These are phyloP conservation scores for Kluyveromyces siamensis DNA, from an alignment of 805 yeast species.

Conservation along the genomic window DNA sequence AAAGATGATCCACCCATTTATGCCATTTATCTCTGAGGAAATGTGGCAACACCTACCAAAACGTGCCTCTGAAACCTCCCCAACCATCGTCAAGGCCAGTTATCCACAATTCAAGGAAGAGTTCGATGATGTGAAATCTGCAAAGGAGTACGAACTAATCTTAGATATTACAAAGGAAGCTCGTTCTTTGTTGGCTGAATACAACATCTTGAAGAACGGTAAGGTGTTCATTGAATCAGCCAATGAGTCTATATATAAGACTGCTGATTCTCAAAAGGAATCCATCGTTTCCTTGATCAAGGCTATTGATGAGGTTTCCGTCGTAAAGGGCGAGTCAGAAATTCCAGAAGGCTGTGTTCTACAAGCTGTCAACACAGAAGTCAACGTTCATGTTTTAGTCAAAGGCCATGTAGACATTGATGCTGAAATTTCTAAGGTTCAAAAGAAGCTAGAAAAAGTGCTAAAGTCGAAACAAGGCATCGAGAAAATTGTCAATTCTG, in stretches of 20 bases:
- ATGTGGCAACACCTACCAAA: constrained; percentile 98
- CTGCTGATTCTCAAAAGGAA: constrained; percentile 62
- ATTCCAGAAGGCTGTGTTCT: constrained; percentile 90
- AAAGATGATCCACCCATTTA: constrained; percentile 90
- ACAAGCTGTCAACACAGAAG: constrained; percentile 68
- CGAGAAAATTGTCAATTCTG: constrained; percentile 57
- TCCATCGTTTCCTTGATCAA: constrained; percentile 89
- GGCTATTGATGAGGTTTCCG: constrained; percentile 70
- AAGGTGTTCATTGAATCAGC: constrained; percentile 73
- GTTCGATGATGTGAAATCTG: constrained; percentile 57
- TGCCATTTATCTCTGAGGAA: constrained; percentile 97
- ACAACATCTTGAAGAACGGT: constrained; percentile 80
- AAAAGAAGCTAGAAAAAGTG: constrained; percentile 63
- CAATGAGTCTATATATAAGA: constrained; percentile 35
- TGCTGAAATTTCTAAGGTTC: constrained; percentile 77
- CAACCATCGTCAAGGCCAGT: constrained; percentile 66
- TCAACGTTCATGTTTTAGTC: constrained; percentile 82
- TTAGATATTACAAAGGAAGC: constrained; percentile 83
- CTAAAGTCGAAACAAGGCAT: constrained; percentile 50
- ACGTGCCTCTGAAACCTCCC: constrained; percentile 59
- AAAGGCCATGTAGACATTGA: constrained; percentile 93
- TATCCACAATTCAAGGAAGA: constrained; percentile 62
- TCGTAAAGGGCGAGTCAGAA: constrained; percentile 44
- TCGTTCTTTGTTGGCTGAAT: constrained; percentile 87
- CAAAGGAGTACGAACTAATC: constrained; percentile 70